Conservation (phyloP, 805 yeast genomes). For the Sugiyamaella boreocaroliniensis region DNA sequence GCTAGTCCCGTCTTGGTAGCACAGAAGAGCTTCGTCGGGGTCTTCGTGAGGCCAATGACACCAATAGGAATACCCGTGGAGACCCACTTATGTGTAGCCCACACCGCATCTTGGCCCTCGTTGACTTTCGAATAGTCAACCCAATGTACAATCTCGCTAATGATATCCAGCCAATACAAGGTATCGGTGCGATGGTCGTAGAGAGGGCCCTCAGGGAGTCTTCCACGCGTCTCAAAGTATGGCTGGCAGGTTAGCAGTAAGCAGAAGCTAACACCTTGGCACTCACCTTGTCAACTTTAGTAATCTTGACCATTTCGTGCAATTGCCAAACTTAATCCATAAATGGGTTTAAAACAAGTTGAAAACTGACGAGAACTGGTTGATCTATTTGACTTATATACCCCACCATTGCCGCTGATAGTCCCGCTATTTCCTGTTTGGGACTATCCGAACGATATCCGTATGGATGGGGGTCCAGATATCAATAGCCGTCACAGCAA, state of each 20-base stretch:
- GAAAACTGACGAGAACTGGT: background rate
- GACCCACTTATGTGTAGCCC: conserved; percentile 32
- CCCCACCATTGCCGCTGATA: background rate
- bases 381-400: background rate
- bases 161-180: conserved; percentile 31
- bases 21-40: conserved; percentile 46
- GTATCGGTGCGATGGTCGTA: conserved; percentile 26
- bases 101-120: conserved; percentile 24
- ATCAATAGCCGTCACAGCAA: background rate
- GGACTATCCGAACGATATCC: background rate
- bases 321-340: background rate
- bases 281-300: conserved; percentile 4
- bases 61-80: conserved; percentile 50
- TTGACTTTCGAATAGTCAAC: conserved; percentile 15
- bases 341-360: too few relatives aligned
- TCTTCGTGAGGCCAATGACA: conserved; percentile 58
- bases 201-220: conserved; percentile 30
- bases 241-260: conserved; percentile 10
- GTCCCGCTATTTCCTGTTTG: background rate
- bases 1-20: conserved; percentile 66
- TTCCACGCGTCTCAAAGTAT: conserved; percentile 17
- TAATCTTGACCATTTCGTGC: conserved; percentile 3
- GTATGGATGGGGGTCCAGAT: too few relatives aligned
- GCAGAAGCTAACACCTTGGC: background rate
- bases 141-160: conserved; percentile 18